Conservation (phyloP, 139 green algal species). For the Micractinium conductrix region DNA sequence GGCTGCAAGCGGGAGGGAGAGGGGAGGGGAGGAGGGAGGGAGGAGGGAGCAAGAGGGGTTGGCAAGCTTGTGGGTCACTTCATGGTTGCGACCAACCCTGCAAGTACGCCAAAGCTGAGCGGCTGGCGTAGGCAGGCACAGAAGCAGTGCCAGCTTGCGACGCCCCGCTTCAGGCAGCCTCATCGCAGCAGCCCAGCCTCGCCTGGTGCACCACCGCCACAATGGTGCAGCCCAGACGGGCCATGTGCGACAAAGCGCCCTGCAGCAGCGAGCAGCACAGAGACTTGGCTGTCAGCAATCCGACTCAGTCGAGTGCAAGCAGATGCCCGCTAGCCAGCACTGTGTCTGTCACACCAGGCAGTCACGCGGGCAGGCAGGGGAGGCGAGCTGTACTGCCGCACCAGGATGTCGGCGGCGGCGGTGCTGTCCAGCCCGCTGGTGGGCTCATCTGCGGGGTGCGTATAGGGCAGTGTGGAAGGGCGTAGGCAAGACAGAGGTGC, state of each 20-base stretch:
- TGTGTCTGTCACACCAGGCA: too few relatives aligned
- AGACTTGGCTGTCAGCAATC: neutral
- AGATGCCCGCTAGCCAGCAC: neutral
- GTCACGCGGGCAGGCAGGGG: too few relatives aligned
- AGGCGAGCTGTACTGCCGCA: neutral
- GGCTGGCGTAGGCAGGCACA: neutral
- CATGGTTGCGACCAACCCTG: too few relatives aligned
- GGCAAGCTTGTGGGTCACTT: too few relatives aligned
- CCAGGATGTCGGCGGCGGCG: conserved; percentile 75
- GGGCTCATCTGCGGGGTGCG: too few relatives aligned
- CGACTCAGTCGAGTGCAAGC: neutral
- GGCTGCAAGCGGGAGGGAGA: conserved; percentile 65
- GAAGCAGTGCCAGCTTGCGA: neutral
- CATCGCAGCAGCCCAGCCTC: too few relatives aligned
- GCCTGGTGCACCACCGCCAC: conserved; percentile 40
- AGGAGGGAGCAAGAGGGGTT: neutral
- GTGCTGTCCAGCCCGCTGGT: conserved; percentile 73
- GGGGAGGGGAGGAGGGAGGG: neutral
- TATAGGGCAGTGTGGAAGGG: too few relatives aligned
- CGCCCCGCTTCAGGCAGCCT: too few relatives aligned
- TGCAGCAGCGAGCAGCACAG: neutral
- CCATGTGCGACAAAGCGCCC: conserved; percentile 52
- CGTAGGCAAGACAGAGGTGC: too few relatives aligned
- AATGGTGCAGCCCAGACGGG: conserved; percentile 75
- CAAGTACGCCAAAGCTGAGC: too few relatives aligned